Percentiles rank a stretch among this genome's conserved stretches.
These are phyloP conservation scores for Cercospora sp. DNA, from an alignment of 2,329 filamentous ascomycete species.

Conservation along the genomic window DNA sequence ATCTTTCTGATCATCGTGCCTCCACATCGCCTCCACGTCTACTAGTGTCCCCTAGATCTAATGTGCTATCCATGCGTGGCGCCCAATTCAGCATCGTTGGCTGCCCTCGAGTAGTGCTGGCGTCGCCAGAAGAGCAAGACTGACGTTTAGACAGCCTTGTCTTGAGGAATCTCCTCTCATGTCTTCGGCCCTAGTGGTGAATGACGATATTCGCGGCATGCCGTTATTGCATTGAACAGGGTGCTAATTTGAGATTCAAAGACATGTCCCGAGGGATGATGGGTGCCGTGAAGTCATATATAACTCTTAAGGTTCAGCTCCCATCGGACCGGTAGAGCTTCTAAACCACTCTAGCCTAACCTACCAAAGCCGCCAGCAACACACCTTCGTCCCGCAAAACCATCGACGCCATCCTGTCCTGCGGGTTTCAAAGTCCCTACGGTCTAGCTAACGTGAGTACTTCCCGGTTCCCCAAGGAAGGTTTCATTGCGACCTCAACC, in stretches of 20 bases:
- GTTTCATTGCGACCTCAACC: slow-evolving; percentile 9
- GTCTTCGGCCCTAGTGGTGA: slow-evolving; percentile 18
- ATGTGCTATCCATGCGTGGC: slow-evolving; percentile 11
- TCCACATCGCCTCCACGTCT: not conserved
- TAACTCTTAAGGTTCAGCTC: slow-evolving; percentile 26
- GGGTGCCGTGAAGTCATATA: slow-evolving; percentile 21
- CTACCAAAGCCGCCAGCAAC: slow-evolving; percentile 22
- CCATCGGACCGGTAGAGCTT: slow-evolving; percentile 21
- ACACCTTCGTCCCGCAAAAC: slow-evolving; percentile 20
- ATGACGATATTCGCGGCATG: slow-evolving; percentile 22
- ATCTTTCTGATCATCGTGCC: not conserved
- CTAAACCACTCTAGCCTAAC: slow-evolving; percentile 22
- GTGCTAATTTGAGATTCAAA: slow-evolving; percentile 29
- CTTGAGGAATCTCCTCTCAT: slow-evolving; percentile 12
- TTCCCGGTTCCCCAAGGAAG: slow-evolving; percentile 12
- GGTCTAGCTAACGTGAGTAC: slow-evolving; percentile 20
- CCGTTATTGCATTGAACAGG: slow-evolving; percentile 20
- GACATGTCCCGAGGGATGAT: slow-evolving; percentile 15
- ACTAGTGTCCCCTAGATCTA: not conserved
- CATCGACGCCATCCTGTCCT: slow-evolving; percentile 16
- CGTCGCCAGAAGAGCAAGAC: slow-evolving; percentile 13
- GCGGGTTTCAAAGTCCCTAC: slow-evolving; percentile 28
- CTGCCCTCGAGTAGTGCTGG: slow-evolving; percentile 8
- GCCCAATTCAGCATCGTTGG: slow-evolving; percentile 18
- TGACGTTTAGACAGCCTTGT: slow-evolving; percentile 22